These are phyloP conservation scores for Anastatica hierochuntica DNA, from an alignment of 345 rosid genomes.

Conservation along the genomic window DNA sequence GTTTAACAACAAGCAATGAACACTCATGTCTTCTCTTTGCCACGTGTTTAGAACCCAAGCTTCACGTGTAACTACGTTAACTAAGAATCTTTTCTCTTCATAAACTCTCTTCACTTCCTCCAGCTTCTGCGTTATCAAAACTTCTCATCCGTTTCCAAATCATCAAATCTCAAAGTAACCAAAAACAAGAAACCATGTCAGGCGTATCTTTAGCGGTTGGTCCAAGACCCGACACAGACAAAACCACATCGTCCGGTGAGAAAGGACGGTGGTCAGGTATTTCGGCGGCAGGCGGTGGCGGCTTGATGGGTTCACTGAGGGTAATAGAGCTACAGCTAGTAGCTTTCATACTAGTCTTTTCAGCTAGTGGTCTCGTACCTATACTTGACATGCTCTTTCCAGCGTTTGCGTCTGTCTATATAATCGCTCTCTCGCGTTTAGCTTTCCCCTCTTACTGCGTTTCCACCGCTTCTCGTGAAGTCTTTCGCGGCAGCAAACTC, in stretches of 20 bases:
- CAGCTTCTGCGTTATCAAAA: constrained; percentile 1
- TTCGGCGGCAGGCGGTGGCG: constrained; percentile 31
- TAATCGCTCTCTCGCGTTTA: constrained; percentile 47
- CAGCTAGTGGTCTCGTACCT: constrained; percentile 85
- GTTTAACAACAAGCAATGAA: constrained; percentile 6
- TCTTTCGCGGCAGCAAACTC: constrained; percentile 46
- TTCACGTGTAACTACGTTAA: constrained; percentile 23
- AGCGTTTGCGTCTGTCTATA: constrained; percentile 47
- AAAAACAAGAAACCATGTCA: constrained; percentile 39
- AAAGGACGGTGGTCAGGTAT: constrained; percentile 22
- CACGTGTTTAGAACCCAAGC: constrained; percentile 16
- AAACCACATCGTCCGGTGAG: constrained; percentile 19
- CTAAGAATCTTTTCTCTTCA: constrained; percentile 2
- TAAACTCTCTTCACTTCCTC: constrained; percentile 1
- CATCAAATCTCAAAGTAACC: neutral
- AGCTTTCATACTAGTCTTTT: constrained; percentile 80
- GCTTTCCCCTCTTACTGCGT: constrained; percentile 57
- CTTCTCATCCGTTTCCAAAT: neutral
- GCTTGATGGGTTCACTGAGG: constrained; percentile 69
- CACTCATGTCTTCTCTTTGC: constrained; percentile 14
- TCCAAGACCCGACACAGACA: constrained; percentile 32
- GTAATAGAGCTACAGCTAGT: constrained; percentile 82
- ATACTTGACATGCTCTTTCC: constrained; percentile 75
- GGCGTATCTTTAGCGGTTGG: constrained; percentile 61
- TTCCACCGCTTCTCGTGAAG: constrained; percentile 35